Evolutionary conservation across 331 rosid species (phyloP), one percentile per base, ranked within the genome.

Genomic region (Acacia pycnantha): DNA sequence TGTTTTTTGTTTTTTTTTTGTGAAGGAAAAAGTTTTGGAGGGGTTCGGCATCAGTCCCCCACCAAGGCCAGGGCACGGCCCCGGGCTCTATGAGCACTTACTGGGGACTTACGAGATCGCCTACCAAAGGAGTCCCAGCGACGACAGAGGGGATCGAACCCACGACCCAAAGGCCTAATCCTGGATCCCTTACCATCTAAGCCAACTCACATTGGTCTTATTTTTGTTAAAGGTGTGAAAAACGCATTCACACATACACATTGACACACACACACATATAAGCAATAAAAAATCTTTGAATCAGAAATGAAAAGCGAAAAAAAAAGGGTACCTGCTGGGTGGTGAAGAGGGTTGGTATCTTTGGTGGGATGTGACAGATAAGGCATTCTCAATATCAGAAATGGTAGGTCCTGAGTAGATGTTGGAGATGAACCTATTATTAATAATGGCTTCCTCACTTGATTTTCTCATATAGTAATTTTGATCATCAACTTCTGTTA

Each of bases 401-500:
- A 95, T 87, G 21, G 98, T 91, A 46, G 98, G 98, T 14, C 97
- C 96, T 11, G 94, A 88, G 82, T 93, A 91, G 72, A 90, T 77
- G 16, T 77, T 79, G 73, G 91, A 86, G 56, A 86, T 68, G 80
- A 90, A 59, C 69, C 64, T 85, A 71, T 74, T 87, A 26, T 77
- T 87, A 26, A 84, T 86, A 31, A 84, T 71, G 29, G 54, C 73
- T 37, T 67, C 70, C 13, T 84, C 88, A 48, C 35, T 35, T 5
- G 87, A 77, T 79, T 56, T 11, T 48, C 67, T 64, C 19, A 62
- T 56, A 35, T 62, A 37, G 21, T 67, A 47, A 68, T 35, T 87
- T 86, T 65, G n/a, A 41, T 37, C 1, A 9, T 66, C 71, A 37
- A 37, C 41, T 33, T 85, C 82, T 48, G 89, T 88, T 26, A 84